Conservation (phyloP, 2,329 filamentous ascomycete genomes). For the Fusarium sp. region DNA sequence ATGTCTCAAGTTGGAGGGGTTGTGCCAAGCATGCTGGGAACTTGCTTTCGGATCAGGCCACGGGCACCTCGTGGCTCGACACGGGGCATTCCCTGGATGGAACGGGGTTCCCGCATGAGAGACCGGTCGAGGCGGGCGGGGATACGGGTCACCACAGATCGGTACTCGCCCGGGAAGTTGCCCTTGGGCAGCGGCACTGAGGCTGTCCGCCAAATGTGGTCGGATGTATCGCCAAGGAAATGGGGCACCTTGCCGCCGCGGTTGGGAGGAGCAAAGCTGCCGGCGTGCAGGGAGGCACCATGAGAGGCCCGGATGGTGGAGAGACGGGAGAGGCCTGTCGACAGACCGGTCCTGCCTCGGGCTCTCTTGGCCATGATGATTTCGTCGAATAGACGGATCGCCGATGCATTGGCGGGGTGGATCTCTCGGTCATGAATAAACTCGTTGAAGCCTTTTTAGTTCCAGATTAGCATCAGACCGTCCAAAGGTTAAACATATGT, state of each 20-base stretch:
- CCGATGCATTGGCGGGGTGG: constrained; percentile 69
- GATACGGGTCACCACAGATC: constrained; percentile 70
- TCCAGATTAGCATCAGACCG: constrained; percentile 9
- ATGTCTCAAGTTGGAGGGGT: constrained; percentile 53
- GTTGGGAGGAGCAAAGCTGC: constrained; percentile 51
- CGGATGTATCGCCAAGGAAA: constrained; percentile 78
- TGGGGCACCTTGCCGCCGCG: constrained; percentile 60
- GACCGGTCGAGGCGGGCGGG: constrained; percentile 87
- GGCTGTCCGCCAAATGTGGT: constrained; percentile 83
- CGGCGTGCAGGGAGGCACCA: constrained; percentile 58
- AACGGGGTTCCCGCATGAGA: constrained; percentile 91
- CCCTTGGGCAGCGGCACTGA: constrained; percentile 70
- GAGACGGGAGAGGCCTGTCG: constrained; percentile 72
- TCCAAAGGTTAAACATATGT: background rate
- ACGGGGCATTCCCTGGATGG: constrained; percentile 87
- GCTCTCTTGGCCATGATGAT: constrained; percentile 83
- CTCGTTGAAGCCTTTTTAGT: constrained; percentile 72
- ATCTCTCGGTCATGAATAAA: constrained; percentile 87
- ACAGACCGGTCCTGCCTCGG: constrained; percentile 73
- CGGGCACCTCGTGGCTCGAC: constrained; percentile 64
- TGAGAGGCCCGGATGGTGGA: constrained; percentile 70
- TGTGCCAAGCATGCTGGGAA: constrained; percentile 61
- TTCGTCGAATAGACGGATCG: constrained; percentile 84
- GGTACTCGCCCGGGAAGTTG: constrained; percentile 73
- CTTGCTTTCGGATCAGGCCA: constrained; percentile 68